phyloP scores from a whole-genome alignment of 2,329 filamentous ascomycete species.

The Trichoderma sp. region DNA sequence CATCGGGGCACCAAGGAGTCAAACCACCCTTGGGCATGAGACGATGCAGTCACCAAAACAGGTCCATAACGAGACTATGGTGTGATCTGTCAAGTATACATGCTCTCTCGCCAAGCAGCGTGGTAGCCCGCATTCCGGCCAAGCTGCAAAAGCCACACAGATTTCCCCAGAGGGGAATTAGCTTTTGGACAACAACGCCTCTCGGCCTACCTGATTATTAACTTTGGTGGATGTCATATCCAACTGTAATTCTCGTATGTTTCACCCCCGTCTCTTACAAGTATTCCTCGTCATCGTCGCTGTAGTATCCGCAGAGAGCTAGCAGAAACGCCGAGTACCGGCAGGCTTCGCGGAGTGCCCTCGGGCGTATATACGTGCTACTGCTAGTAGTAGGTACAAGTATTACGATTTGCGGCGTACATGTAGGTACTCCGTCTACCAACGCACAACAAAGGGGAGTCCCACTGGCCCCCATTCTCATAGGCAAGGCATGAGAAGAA shows the following conservation, averaged over 20 bases:
- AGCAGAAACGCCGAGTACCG: conserved; percentile 5
- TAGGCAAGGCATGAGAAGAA: conserved; percentile 1
- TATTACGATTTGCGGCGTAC: neutral
- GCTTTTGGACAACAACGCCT: neutral
- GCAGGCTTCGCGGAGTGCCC: conserved; percentile 18
- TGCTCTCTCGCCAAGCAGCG: conserved; percentile 7
- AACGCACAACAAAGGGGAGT: conserved; percentile 22
- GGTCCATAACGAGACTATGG: neutral
- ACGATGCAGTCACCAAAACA: neutral
- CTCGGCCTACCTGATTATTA: neutral
- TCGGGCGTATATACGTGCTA: conserved; percentile 23
- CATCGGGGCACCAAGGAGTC: neutral
- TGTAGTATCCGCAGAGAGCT: conserved; percentile 7
- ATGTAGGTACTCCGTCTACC: conserved; percentile 4
- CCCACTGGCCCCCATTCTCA: conserved; percentile 11
- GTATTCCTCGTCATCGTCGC: neutral
- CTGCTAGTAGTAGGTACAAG: too few relatives aligned
- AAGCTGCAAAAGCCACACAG: neutral
- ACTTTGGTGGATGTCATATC: neutral
- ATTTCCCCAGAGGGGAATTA: neutral
- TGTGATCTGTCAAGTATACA: neutral
- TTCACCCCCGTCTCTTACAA: neutral
- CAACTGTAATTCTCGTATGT: conserved; percentile 8
- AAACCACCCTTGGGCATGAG: neutral
- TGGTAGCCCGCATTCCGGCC: conserved; percentile 14